These are phyloP conservation scores for Didymella segeticola DNA, from an alignment of 2,329 filamentous ascomycete genomes.

Conservation along the genomic window DNA sequence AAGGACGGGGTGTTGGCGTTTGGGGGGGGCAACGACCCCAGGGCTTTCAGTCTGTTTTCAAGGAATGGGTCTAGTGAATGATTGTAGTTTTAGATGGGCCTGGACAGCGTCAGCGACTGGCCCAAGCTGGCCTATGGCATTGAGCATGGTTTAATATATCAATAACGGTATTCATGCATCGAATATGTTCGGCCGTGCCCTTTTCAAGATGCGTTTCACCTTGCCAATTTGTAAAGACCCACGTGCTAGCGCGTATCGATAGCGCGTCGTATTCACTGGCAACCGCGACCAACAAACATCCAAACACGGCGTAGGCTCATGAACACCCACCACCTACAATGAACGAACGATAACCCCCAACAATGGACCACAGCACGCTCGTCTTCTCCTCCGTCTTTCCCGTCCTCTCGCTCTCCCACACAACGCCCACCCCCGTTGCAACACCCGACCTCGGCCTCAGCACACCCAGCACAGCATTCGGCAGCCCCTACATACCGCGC, in stretches of 20 bases:
- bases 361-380: conserved; percentile 45
- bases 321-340: not conserved
- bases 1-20: conserved; percentile 4
- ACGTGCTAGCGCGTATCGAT: conserved; percentile 19
- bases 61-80: not conserved
- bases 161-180: no score
- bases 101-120: not conserved
- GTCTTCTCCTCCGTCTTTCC: conserved; percentile 57
- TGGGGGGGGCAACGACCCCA: conserved; percentile 1
- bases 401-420: conserved; percentile 48
- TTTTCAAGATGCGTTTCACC: no score
- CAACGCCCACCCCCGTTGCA: conserved; percentile 53
- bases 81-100: conserved; percentile 7
- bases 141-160: no score
- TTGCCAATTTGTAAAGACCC: not conserved
- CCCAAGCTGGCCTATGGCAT: no score
- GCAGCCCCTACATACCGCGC: conserved; percentile 40
- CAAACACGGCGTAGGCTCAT: not conserved
- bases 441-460: conserved; percentile 53
- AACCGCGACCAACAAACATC: conserved; percentile 13
- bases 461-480: conserved; percentile 50
- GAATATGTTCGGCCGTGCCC: no score
- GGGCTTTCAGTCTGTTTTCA: not conserved
- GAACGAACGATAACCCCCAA: not conserved
- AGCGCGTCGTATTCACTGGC: conserved; percentile 13